Conservation (phyloP, 345 rosid genomes). For the Brassica incana region DNA sequence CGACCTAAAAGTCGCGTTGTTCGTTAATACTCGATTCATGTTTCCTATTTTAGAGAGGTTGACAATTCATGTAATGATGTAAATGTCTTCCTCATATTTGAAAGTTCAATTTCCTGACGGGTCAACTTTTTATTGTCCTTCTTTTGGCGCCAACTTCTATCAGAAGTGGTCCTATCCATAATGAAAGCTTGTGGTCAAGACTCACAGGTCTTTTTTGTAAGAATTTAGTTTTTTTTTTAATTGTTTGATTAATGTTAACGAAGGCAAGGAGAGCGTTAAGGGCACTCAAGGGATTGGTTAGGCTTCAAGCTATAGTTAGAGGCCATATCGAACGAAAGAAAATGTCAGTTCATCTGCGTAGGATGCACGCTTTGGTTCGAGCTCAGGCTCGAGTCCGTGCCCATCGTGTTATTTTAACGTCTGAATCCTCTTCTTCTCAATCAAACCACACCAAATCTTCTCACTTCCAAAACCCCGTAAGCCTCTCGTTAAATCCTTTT, state of each 20-base stretch:
- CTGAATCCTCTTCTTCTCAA: conserved; percentile 54
- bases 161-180: conserved; percentile 18
- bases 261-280: conserved; percentile 89
- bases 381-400: conserved; percentile 78
- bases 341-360: conserved; percentile 49
- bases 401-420: conserved; percentile 43
- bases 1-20: conserved; percentile 20
- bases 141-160: conserved; percentile 27
- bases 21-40: conserved; percentile 29
- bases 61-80: conserved; percentile 19
- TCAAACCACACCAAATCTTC: conserved; percentile 70
- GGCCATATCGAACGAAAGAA: conserved; percentile 85
- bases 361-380: conserved; percentile 77
- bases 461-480: conserved; percentile 62
- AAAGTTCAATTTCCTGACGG: conserved; percentile 2
- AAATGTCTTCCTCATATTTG: conserved; percentile 18
- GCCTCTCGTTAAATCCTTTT: neutral
- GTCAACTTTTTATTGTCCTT: conserved; percentile 5
- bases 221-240: neutral
- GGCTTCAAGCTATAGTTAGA: conserved; percentile 93
- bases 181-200: neutral
- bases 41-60: conserved; percentile 21
- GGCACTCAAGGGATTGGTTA: conserved; percentile 85
- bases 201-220: neutral
- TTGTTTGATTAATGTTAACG: neutral